These are phyloP conservation scores for Nematodospora anomalae DNA, from an alignment of 1,139 yeast genomes.

Conservation along the genomic window DNA sequence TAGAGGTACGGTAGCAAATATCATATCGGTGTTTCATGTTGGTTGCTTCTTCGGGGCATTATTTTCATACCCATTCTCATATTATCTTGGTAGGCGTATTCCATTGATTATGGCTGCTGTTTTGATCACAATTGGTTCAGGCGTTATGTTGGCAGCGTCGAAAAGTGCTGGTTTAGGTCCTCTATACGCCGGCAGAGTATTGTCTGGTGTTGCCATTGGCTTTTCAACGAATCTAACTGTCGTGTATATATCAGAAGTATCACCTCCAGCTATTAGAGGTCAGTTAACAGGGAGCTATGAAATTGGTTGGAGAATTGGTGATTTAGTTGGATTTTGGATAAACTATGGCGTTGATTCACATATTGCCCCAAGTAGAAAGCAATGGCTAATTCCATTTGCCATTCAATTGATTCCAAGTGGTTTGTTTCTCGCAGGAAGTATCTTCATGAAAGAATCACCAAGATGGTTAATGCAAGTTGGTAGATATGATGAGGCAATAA, in stretches of 20 bases:
- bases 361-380: constrained; percentile 28
- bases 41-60: constrained; percentile 48
- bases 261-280: constrained; percentile 45
- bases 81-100: constrained; percentile 36
- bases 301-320: constrained; percentile 47
- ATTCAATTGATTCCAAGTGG: constrained; percentile 45
- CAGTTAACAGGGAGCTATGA: constrained; percentile 40
- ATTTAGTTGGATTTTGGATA: constrained; percentile 46
- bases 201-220: constrained; percentile 44
- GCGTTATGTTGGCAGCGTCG: constrained; percentile 40
- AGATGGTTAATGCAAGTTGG: constrained; percentile 43
- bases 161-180: constrained; percentile 35
- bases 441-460: constrained; percentile 41
- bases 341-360: constrained; percentile 40
- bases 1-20: constrained; percentile 31
- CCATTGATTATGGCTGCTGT: constrained; percentile 36
- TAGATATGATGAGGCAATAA: constrained; percentile 33
- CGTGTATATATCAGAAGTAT: constrained; percentile 41
- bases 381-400: constrained; percentile 48
- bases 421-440: constrained; percentile 35
- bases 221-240: constrained; percentile 43
- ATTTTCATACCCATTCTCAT: constrained; percentile 39
- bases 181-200: constrained; percentile 42
- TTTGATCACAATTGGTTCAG: constrained; percentile 40
- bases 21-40: constrained; percentile 45